phyloP scores from a whole-genome alignment of 2,329 filamentous ascomycete species.

The Teratosphaeria pseudoeucalypti region DNA sequence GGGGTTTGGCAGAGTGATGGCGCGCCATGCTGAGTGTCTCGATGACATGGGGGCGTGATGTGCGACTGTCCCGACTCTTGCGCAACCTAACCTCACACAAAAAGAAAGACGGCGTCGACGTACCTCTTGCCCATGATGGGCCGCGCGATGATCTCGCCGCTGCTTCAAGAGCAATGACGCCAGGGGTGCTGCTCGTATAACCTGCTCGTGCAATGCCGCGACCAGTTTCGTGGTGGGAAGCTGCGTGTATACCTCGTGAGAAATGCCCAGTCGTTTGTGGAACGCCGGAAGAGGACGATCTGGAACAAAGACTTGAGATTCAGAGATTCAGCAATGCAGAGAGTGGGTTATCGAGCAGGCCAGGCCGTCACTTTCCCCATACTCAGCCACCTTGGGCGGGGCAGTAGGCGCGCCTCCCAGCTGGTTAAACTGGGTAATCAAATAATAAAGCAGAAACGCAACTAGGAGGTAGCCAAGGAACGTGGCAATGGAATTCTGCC shows the following conservation, averaged over 20 bases:
- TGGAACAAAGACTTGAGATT: not conserved
- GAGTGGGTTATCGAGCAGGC: not conserved
- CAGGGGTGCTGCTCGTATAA: not conserved
- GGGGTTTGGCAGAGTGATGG: not conserved
- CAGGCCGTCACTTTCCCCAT: not conserved
- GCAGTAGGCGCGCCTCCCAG: not conserved
- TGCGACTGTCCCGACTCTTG: not conserved
- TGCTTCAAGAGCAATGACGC: not conserved
- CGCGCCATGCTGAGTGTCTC: not conserved
- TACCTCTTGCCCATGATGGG: constrained; percentile 23
- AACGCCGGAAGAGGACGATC: not conserved
- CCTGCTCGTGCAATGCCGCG: not conserved
- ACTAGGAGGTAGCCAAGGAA: not conserved
- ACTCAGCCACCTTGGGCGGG: not conserved
- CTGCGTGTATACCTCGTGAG: not conserved
- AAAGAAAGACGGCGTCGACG: constrained; percentile 6
- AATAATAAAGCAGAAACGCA: not conserved
- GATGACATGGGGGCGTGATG: not conserved
- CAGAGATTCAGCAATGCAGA: not conserved
- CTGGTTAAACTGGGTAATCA: not conserved
- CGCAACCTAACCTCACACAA: not conserved
- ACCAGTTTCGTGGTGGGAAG: not conserved
- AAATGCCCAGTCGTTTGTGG: not conserved
- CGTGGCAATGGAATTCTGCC: no score
- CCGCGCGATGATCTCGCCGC: not conserved